Conservation (phyloP, 495 filamentous ascomycete species). For the Pyrenopolyporus hunteri region DNA sequence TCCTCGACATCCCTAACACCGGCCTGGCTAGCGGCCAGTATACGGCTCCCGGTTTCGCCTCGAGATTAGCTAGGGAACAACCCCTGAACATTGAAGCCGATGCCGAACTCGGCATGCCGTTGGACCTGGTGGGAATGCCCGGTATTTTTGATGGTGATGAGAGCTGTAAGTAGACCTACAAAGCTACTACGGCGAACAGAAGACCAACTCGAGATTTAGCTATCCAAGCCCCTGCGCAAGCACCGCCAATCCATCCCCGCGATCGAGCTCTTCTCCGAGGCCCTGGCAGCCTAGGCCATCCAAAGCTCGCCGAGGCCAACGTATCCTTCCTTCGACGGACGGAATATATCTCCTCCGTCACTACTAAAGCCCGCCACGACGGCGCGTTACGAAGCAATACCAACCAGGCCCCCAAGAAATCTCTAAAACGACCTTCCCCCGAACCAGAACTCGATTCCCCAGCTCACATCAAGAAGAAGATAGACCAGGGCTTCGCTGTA, state of each 20-base stretch:
- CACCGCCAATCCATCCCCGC: conserved; percentile 74
- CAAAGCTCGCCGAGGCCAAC: conserved; percentile 64
- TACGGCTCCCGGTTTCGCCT: conserved; percentile 84
- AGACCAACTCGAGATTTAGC: conserved; percentile 57
- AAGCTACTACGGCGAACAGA: not conserved
- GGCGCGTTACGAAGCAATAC: conserved; percentile 45
- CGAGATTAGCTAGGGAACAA: conserved; percentile 85
- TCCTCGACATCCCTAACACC: conserved; percentile 93
- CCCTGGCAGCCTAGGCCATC: conserved; percentile 80
- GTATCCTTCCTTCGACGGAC: conserved; percentile 95
- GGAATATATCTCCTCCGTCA: conserved; percentile 86
- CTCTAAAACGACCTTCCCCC: conserved; percentile 49
- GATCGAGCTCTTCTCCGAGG: conserved; percentile 83
- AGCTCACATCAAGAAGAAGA: conserved; percentile 76
- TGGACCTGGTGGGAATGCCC: conserved; percentile 93
- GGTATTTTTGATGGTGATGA: conserved; percentile 95
- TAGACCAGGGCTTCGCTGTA: conserved; percentile 84
- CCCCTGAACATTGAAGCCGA: conserved; percentile 96
- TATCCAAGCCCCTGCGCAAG: conserved; percentile 75
- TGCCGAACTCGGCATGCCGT: conserved; percentile 95
- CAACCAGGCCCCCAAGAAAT: conserved; percentile 39
- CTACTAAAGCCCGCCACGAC: conserved; percentile 48
- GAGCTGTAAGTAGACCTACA: conserved; percentile 68
- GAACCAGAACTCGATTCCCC: conserved; percentile 73
- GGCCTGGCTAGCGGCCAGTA: conserved; percentile 83